Base-by-base conservation (phyloP, 2,329 filamentous ascomycete genomes). In the Tolypocladium cylindrosporum region DNA sequence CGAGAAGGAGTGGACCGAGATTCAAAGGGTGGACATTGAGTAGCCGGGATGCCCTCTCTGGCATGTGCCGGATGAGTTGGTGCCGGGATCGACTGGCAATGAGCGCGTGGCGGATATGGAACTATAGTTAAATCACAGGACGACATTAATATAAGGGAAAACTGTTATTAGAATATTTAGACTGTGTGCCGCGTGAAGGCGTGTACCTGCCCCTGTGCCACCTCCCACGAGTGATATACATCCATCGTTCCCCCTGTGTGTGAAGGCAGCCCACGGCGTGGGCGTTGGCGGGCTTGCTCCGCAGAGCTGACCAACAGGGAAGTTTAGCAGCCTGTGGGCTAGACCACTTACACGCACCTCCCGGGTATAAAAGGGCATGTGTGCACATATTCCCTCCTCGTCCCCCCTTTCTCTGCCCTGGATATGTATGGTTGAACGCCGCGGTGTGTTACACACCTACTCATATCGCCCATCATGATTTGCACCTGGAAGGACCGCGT, bases 1-100 rank as follows among this genome's bases (percentile, higher is more conserved):
- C 9, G 84, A 88, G 67, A 82, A 78, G 71, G 84, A 84, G 63
- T 85, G 84, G 76, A 87, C 84, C 63, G 81, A 85, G 65, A 77
- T 86, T 60, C 79, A 77, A 67, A 81, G 80, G 69, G 78, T 86
- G 45, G 81, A 86, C 58, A 80, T 86, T 60, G 71, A 80, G 64
- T 82, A 72, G 2, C 1, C 1, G 11, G 14, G 1, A 34, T 34
- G 31, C 8, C 31, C 31, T 34, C 6, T 13, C 3, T 10, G 9
- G 55, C 14, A 51, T 36, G 48, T 7, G 48, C 11, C 19, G 31
- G 13, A 2, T n/a, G 31, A 21, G 31, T n/a, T 21, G 31, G 36
- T 13, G 13, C 19, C 48, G 13, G 10, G 13, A 51, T 51, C 48
- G 31, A 21, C 13, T 4, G 19, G 8, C 7, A 36, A 51, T 36